Conservation (phyloP, 2,329 filamentous ascomycete species). For the Pseudogymnoascus sp. region DNA sequence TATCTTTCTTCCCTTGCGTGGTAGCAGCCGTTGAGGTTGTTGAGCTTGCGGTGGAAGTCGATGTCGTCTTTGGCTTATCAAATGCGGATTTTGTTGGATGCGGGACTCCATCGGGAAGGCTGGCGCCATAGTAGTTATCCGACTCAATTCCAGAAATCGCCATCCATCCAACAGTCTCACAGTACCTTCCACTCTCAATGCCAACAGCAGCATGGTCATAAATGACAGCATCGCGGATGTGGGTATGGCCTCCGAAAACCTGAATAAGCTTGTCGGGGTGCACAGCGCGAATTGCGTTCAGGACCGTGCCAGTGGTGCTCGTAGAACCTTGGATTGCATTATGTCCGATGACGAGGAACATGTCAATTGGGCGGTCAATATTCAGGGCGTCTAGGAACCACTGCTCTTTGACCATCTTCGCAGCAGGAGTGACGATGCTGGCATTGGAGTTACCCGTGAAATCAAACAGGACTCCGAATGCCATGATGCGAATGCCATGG, state of each 20-base stretch:
- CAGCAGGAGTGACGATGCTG: constrained; percentile 73
- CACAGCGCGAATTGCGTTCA: constrained; percentile 65
- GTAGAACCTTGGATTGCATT: constrained; percentile 64
- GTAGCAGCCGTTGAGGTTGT: constrained; percentile 49
- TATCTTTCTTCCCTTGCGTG: not conserved
- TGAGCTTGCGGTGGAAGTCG: constrained; percentile 57
- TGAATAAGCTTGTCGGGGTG: constrained; percentile 81
- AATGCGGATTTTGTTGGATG: constrained; percentile 27
- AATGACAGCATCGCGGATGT: constrained; percentile 75
- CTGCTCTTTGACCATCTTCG: constrained; percentile 69
- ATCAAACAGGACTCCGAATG: constrained; percentile 93
- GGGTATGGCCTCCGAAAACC: constrained; percentile 85
- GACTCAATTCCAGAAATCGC: constrained; percentile 61
- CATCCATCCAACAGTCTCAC: constrained; percentile 93
- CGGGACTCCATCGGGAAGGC: constrained; percentile 23
- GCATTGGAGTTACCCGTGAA: constrained; percentile 90
- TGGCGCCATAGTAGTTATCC: constrained; percentile 20
- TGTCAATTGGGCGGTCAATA: constrained; percentile 66
- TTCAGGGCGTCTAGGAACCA: constrained; percentile 91
- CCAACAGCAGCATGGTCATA: constrained; percentile 76
- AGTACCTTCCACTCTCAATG: constrained; percentile 81
- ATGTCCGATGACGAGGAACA: constrained; percentile 84
- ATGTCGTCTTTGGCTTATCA: constrained; percentile 28
- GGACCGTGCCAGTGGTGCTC: constrained; percentile 68
- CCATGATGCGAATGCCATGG: constrained; percentile 73